Conservation (phyloP, 169 alveolate genomes). For the Eimeria sp. region DNA sequence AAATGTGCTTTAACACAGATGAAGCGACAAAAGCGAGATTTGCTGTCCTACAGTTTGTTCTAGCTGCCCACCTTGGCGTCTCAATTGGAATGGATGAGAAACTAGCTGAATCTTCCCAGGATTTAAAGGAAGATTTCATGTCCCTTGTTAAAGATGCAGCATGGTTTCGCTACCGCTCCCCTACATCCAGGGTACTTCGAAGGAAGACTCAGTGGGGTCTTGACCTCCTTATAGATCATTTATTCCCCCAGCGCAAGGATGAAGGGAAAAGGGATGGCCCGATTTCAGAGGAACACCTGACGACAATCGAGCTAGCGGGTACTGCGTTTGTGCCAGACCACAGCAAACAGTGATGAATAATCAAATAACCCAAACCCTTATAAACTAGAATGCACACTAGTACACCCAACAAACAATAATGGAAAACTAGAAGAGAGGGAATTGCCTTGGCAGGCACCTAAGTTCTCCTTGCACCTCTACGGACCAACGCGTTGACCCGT, state of each 20-base stretch:
- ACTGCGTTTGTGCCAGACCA: background rate
- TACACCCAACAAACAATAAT: too few relatives aligned
- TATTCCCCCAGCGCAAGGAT: constrained; percentile 27
- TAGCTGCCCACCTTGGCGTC: constrained; percentile 70
- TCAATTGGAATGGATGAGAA: constrained; percentile 18
- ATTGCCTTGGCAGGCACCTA: background rate
- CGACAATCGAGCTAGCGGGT: constrained; percentile 46
- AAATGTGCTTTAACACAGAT: constrained; percentile 46
- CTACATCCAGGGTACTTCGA: background rate
- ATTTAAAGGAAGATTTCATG: constrained; percentile 43
- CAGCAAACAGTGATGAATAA: background rate
- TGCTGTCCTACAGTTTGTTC: constrained; percentile 20
- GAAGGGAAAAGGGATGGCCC: background rate
- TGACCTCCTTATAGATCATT: constrained; percentile 19
- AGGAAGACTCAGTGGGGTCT: constrained; percentile 50
- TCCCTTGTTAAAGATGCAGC: constrained; percentile 56
- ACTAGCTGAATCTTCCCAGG: background rate
- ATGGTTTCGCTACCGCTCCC: constrained; percentile 52
- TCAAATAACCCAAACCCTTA: too few relatives aligned
- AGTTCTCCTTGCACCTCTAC: background rate
- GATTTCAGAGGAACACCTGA: background rate
- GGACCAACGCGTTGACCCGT: background rate
- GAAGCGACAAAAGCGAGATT: constrained; percentile 47
- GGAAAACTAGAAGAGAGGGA: too few relatives aligned
- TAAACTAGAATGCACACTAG: too few relatives aligned